Conservation (phyloP, 2,329 filamentous ascomycete species). For the Macrophomina pseudophaseolina region DNA sequence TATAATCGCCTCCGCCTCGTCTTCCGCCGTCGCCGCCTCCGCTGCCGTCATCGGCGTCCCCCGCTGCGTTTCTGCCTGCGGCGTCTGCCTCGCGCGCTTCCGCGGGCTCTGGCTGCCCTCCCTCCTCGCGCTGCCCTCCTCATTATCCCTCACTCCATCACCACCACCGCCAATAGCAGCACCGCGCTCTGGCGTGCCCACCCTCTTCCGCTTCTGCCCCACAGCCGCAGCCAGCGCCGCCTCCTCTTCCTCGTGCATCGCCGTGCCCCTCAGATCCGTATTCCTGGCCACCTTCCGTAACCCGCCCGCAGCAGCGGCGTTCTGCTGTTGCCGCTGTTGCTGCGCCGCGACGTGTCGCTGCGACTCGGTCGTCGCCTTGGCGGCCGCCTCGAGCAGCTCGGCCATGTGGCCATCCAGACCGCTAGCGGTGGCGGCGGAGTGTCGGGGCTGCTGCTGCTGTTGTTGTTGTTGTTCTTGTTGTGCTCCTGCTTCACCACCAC, state of each 20-base stretch:
- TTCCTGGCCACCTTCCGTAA: constrained; percentile 17
- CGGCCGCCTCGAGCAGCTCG: constrained; percentile 44
- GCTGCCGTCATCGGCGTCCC: not conserved
- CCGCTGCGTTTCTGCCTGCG: constrained; percentile 6
- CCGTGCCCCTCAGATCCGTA: constrained; percentile 20
- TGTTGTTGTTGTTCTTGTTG: not conserved
- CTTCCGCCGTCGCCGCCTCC: constrained; percentile 16
- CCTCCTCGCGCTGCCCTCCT: not conserved
- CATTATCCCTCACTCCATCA: not conserved
- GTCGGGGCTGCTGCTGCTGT: not conserved
- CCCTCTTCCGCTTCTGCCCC: constrained; percentile 25
- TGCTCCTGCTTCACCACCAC: not conserved
- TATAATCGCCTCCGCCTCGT: not conserved
- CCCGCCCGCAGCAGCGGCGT: not conserved
- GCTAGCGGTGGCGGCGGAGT: too few relatives aligned
- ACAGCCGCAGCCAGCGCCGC: not conserved
- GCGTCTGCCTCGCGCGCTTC: constrained; percentile 30
- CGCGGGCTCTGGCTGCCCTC: constrained; percentile 26
- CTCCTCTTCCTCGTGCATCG: constrained; percentile 17
- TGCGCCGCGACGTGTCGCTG: constrained; percentile 11
- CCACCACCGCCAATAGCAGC: not conserved
- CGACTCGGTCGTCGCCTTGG: constrained; percentile 39
- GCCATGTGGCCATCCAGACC: constrained; percentile 32
- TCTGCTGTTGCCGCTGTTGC: not conserved
- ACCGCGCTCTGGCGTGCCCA: not conserved